Evolutionary conservation across 2,329 filamentous ascomycete genomes (phyloP), one percentile per base, ranked within the genome.

Genomic region (Peltaster fructicola): DNA sequence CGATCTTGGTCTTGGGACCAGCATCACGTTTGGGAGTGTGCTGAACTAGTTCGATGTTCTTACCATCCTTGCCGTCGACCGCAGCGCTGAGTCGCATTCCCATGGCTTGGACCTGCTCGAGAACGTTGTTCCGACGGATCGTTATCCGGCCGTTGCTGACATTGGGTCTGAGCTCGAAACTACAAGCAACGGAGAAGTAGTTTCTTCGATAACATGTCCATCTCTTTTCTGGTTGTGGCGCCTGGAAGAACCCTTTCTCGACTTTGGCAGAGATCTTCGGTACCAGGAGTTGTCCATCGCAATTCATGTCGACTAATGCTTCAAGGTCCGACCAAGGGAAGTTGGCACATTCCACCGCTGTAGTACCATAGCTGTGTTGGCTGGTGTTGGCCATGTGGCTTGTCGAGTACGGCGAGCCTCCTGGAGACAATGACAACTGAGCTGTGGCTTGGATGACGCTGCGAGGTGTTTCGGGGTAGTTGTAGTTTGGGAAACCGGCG

Each of bases 161-260:
- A 59, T 54, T 73, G 52, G 76, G 77, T 19, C 61, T 59, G 13
- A 92, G 55, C 8, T 64, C 65, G 51, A 74, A 92, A 3, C 75
- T 79, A 48, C 79, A 85, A 25, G 73, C 68, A 26, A 88, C 81
- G 0, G 78, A 74, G 47, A 92, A 88, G 52, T 92, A 92, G 48
- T 92, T 92, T 20, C 84, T 66, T 16, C 82, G 65, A 47, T 92
- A 92, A 53, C 82, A 91, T 0, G 82, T 92, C 81, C 81, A 92
- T 39, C 84, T 79, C 10, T 67, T 63, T 27, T 90, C 82, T 9
- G 36, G 27, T n/a, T n/a, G n/a, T 3, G 65, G 65, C 17, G 57
- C 56, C 24, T 72, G 57, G 46, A 92, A 91, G 53, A 91, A 90
- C 0, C 82, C 82, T 41, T 91, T 90, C 48, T 90, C 79, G 31